These are phyloP conservation scores for Phytophthora pinifolia DNA, from an alignment of 352 stramenopile genomes.

Conservation along the genomic window DNA sequence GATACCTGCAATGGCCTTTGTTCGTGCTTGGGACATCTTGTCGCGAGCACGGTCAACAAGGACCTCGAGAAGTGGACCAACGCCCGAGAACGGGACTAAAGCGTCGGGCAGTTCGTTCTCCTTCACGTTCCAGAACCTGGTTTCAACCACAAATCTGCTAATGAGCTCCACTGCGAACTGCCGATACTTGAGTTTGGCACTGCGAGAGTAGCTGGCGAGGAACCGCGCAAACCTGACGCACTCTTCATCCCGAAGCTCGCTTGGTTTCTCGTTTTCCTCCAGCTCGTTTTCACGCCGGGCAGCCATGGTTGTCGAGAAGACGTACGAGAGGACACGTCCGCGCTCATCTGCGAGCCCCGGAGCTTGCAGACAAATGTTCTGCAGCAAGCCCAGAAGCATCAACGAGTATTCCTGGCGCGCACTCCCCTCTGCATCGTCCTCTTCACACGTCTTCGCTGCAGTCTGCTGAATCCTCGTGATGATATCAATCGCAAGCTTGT, in stretches of 20 bases:
- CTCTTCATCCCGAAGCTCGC: constrained; percentile 51
- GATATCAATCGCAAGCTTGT: constrained; percentile 62
- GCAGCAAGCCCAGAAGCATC: constrained; percentile 55
- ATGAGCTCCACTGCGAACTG: constrained; percentile 83
- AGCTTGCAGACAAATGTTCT: constrained; percentile 78
- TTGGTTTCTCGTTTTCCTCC: constrained; percentile 7
- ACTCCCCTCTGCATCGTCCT: constrained; percentile 32
- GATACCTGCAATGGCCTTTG: constrained; percentile 79
- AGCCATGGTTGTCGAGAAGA: constrained; percentile 44
- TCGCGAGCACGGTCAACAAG: constrained; percentile 74
- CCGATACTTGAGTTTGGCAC: constrained; percentile 69
- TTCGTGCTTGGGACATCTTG: constrained; percentile 77
- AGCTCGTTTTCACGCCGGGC: constrained; percentile 18
- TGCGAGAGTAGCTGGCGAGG: constrained; percentile 73
- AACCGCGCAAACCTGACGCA: constrained; percentile 65
- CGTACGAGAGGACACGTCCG: constrained; percentile 60
- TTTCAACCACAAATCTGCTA: constrained; percentile 64
- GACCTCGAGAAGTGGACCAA: constrained; percentile 63
- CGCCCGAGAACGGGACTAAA: constrained; percentile 45
- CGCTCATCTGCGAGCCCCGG: constrained; percentile 74
- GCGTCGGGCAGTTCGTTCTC: constrained; percentile 34
- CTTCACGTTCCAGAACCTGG: constrained; percentile 54
- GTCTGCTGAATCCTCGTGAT: constrained; percentile 41
- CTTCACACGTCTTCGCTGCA: constrained; percentile 20
- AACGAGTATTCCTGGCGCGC: constrained; percentile 41